Conservation (phyloP, 371 early-diverging fungal genomes). For the Apophysomyces ossiformis region DNA sequence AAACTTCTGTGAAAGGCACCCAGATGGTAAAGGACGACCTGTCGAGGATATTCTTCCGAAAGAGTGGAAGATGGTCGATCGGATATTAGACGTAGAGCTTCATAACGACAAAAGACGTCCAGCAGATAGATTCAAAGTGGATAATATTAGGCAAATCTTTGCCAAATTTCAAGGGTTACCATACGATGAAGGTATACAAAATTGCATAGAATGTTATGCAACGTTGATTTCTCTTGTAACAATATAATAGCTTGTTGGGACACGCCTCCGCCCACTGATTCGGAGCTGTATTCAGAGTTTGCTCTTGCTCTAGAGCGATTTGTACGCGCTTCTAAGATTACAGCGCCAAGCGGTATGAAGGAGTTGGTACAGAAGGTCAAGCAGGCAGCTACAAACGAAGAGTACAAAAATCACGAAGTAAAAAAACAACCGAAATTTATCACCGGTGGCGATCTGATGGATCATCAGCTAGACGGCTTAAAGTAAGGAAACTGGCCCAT, state of each 20-base stretch:
- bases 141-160: slow-evolving; percentile 36
- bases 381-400: slow-evolving; percentile 30
- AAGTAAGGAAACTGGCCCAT: slow-evolving; percentile 56
- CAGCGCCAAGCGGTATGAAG: slow-evolving; percentile 41
- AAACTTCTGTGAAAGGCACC: slow-evolving; percentile 31
- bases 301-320: slow-evolving; percentile 41
- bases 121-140: neutral
- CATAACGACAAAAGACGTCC: slow-evolving; percentile 22
- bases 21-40: slow-evolving; percentile 12
- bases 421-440: slow-evolving; percentile 70
- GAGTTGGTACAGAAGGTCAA: slow-evolving; percentile 39
- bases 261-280: slow-evolving; percentile 28
- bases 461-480: slow-evolving; percentile 87
- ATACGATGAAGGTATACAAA: slow-evolving; percentile 53
- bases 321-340: slow-evolving; percentile 32
- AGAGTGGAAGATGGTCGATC: slow-evolving; percentile 51
- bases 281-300: slow-evolving; percentile 46
- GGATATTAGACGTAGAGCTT: slow-evolving; percentile 51
- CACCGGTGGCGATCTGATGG: slow-evolving; percentile 69
- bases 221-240: too few relatives aligned
- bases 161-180: slow-evolving; percentile 51
- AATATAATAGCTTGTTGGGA: slow-evolving; percentile 39
- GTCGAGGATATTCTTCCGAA: slow-evolving; percentile 32
- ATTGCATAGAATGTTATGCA: too few relatives aligned
- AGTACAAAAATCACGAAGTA: slow-evolving; percentile 47